Evolutionary conservation across 441 rosid species (phyloP).

Genomic region (Euphorbia schlechtendalii): DNA sequence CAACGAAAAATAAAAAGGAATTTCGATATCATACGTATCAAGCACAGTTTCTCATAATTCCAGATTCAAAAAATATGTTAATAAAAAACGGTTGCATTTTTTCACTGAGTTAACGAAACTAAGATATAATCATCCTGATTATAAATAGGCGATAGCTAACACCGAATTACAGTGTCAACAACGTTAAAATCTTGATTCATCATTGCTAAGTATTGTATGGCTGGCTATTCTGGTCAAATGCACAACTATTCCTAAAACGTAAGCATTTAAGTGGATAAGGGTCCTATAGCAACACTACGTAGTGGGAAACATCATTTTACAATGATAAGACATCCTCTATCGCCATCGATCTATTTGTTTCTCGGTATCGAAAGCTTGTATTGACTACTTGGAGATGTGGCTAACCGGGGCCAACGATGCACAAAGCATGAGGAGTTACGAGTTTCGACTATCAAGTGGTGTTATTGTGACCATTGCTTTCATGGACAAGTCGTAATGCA

Average conservation of each 20-base stretch:
- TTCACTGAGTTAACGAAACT: too few relatives aligned
- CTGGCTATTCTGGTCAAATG: constrained; percentile 8
- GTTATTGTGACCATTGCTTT: neutral
- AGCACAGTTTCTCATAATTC: too few relatives aligned
- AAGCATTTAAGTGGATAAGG: neutral
- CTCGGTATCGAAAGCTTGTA: neutral
- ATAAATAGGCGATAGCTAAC: neutral
- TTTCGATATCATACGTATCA: too few relatives aligned
- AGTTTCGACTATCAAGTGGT: neutral
- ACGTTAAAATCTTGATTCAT: neutral
- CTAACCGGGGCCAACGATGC: neutral
- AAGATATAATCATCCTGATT: too few relatives aligned
- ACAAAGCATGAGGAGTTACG: neutral
- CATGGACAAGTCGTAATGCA: neutral
- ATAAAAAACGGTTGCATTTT: too few relatives aligned
- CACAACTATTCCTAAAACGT: neutral
- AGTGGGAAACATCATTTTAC: constrained; percentile 9
- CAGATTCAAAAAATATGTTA: too few relatives aligned
- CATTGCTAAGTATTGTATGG: too few relatives aligned
- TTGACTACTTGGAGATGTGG: neutral
- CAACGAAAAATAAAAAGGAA: neutral
- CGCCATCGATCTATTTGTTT: too few relatives aligned
- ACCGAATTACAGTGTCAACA: neutral
- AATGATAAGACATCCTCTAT: neutral
- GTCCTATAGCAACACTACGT: neutral